Evolutionary conservation across 306 rosid genomes (phyloP), one percentile per base, ranked within the genome.

Genomic region (Inga oerstediana): DNA sequence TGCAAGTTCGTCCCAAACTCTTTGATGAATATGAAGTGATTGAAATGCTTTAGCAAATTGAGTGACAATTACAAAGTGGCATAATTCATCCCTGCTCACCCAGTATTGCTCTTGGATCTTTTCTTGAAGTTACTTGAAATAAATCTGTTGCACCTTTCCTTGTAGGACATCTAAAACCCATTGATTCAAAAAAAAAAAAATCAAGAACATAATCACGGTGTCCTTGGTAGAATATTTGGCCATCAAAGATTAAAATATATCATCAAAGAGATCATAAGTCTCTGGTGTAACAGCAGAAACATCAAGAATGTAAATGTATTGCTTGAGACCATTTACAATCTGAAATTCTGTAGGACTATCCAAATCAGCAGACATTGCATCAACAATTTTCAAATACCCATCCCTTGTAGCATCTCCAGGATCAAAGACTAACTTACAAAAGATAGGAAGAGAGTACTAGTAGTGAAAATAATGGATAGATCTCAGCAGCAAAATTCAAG

Each of bases 271-370:
- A 5, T 81, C 88, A 19, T 83, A 90, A 64, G 90, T 87, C 85
- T 90, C 90, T 0, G 94, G 90, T 20, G 94, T 87, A 16, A 90
- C 30, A 1, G 89, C 86, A 16, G 92, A 88, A 82, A 87, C 91
- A 15, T 85, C 74, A 49, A 88, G 77, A 72, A 88, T 84, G 75
- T 87, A 89, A 83, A 82, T 80, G 61, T 44, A 85, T 22, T 87
- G 89, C 51, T 76, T 85, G 2, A 90, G 49, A 68, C 86, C 88
- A 37, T 41, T 90, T 78, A 91, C 82, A 75, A 91, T 91, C 75
- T 91, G 89, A 56, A 83, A 91, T n/a, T 92, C 83, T 54, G 92
- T 91, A 20, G 92, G 87, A 70, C 92, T 87, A 72, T 91, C 93
- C 74, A 88, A 79, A 9, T 92, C 91, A 46, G 89, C 88, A 2